These are phyloP conservation scores for Aciculosporium take DNA, from an alignment of 2,329 filamentous ascomycete genomes.

Conservation along the genomic window DNA sequence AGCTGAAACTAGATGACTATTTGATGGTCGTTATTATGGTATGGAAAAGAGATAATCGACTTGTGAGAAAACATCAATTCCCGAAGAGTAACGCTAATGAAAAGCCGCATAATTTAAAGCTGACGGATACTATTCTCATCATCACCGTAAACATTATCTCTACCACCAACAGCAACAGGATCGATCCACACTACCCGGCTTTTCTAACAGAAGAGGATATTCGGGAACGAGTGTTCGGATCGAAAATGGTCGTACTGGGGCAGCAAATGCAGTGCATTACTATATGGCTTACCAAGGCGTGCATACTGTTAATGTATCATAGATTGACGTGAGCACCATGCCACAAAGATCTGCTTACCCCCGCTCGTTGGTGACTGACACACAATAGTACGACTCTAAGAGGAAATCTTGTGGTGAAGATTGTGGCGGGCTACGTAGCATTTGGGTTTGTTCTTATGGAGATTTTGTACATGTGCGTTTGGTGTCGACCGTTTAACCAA, in stretches of 20 bases:
- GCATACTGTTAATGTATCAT: constrained; percentile 42
- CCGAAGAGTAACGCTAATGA: not conserved
- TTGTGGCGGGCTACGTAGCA: constrained; percentile 31
- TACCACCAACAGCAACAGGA: constrained; percentile 44
- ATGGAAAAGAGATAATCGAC: not conserved
- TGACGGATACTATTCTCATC: constrained; percentile 39
- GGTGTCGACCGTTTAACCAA: constrained; percentile 40
- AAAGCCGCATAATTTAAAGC: constrained; percentile 12
- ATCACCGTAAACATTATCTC: constrained; percentile 39
- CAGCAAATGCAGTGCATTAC: constrained; percentile 48
- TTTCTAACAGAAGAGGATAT: constrained; percentile 29
- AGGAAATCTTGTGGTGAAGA: constrained; percentile 33
- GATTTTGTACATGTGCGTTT: constrained; percentile 33
- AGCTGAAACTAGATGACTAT: constrained; percentile 40
- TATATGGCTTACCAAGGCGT: constrained; percentile 42
- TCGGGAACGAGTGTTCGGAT: constrained; percentile 31
- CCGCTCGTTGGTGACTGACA: not conserved
- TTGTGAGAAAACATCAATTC: constrained; percentile 12
- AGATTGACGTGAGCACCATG: constrained; percentile 31
- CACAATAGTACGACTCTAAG: constrained; percentile 27
- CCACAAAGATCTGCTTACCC: not conserved
- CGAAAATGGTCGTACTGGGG: constrained; percentile 47
- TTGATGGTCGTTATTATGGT: constrained; percentile 40
- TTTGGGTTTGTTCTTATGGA: constrained; percentile 36
- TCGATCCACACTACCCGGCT: constrained; percentile 30